Conservation (phyloP, 768 basidiomycete genomes). For the Lactarius deliciosus region DNA sequence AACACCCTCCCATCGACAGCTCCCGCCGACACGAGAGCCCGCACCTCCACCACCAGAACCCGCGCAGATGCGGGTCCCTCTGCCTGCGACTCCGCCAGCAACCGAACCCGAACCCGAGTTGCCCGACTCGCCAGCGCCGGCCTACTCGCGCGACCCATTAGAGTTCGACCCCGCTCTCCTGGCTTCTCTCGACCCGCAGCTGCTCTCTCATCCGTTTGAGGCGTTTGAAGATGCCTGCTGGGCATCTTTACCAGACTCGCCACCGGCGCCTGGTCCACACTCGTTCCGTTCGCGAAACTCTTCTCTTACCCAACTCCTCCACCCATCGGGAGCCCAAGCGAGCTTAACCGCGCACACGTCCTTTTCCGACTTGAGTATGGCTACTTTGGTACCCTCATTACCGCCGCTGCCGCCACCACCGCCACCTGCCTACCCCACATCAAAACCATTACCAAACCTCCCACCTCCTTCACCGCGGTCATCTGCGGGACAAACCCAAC, state of each 20-base stretch:
- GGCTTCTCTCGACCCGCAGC: constrained; percentile 19
- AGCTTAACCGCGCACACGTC: constrained; percentile 13
- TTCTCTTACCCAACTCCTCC: not conserved
- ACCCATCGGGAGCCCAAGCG: not conserved
- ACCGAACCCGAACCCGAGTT: not conserved
- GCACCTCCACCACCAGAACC: not conserved
- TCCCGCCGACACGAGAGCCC: not conserved
- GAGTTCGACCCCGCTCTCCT: constrained; percentile 23
- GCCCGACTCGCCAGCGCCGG: constrained; percentile 20
- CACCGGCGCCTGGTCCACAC: not conserved
- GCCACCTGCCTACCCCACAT: constrained; percentile 7
- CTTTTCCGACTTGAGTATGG: constrained; percentile 4
- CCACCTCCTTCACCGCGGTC: constrained; percentile 12
- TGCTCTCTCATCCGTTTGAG: constrained; percentile 15
- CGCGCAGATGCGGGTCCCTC: not conserved
- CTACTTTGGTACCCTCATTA: constrained; percentile 2
- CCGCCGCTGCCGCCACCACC: not conserved
- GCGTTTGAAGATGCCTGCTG: constrained; percentile 20
- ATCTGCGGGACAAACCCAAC: not conserved
- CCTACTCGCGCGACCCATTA: constrained; percentile 20
- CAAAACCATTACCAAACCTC: constrained; percentile 19
- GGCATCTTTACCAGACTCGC: constrained; percentile 7
- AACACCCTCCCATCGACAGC: constrained; percentile 7
- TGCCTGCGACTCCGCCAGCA: not conserved
- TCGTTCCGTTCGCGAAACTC: constrained; percentile 1